Evolutionary conservation across 345 rosid species (phyloP).

Genomic region (Excoecaria agallocha): DNA sequence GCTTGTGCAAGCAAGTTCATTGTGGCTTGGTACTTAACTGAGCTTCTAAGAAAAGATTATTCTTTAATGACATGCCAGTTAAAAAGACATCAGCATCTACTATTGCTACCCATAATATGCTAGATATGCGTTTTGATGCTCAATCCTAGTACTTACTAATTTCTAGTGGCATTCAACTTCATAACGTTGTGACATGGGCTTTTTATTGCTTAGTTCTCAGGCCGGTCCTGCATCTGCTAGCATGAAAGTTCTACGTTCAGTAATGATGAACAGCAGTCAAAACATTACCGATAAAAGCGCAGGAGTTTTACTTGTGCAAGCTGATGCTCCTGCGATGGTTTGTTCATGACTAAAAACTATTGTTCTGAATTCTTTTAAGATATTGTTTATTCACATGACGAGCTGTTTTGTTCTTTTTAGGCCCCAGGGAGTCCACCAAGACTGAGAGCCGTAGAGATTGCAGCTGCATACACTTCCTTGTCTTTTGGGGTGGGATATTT

Average conservation of each 20-base stretch:
- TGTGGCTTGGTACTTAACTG: background rate
- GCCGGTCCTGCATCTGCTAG: slow-evolving; percentile 95
- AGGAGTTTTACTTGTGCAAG: slow-evolving; percentile 79
- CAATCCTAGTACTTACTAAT: background rate
- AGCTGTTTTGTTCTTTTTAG: slow-evolving; percentile 28
- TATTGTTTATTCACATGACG: background rate
- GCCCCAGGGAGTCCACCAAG: slow-evolving; percentile 42
- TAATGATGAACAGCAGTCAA: slow-evolving; percentile 42
- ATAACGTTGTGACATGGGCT: background rate
- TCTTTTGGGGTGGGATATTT: slow-evolving; percentile 92
- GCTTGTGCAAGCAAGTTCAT: background rate
- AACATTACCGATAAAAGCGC: slow-evolving; percentile 53
- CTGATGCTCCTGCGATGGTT: slow-evolving; percentile 63
- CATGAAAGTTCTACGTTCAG: slow-evolving; percentile 57
- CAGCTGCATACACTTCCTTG: slow-evolving; percentile 73
- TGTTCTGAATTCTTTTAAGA: background rate
- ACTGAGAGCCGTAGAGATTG: slow-evolving; percentile 81
- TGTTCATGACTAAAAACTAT: slow-evolving; percentile 16
- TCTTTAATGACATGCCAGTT: background rate
- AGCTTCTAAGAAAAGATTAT: background rate
- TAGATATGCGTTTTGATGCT: background rate
- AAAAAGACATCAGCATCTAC: background rate
- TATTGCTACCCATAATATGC: background rate
- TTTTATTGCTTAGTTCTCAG: slow-evolving; percentile 54
- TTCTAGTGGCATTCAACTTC: background rate